Conservation (phyloP, 1,139 yeast species). For the Pneumocystis sp. region DNA sequence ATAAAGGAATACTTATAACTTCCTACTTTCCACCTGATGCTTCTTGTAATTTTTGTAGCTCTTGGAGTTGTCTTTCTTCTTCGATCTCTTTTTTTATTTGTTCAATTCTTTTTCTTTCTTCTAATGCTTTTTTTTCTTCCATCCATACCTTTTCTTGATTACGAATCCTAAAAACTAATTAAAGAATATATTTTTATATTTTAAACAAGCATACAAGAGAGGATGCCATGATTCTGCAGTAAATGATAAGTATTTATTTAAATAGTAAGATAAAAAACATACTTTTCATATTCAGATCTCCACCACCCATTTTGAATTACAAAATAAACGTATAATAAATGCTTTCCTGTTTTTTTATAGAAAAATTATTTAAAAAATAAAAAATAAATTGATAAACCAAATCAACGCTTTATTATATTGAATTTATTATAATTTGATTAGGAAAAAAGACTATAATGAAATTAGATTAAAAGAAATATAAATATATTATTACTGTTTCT, state of each 20-base stretch:
- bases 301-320: conserved; percentile 13
- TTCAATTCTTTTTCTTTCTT: conserved; percentile 51
- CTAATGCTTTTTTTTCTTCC: conserved; percentile 61
- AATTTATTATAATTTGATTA: neutral
- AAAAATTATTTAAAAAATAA: neutral
- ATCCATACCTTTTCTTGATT: conserved; percentile 81
- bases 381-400: neutral
- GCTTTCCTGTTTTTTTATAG: neutral
- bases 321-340: neutral
- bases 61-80: conserved; percentile 48
- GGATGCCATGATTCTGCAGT: conserved; percentile 10
- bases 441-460: neutral
- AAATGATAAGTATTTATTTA: neutral
- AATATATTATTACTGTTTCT: no score
- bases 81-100: conserved; percentile 51
- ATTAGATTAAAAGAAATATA: neutral
- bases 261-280: conserved; percentile 4
- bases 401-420: neutral
- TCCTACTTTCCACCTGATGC: conserved; percentile 29
- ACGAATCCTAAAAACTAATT: conserved; percentile 54
- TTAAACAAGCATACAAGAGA: conserved; percentile 3
- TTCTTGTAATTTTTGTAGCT: conserved; percentile 41
- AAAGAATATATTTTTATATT: conserved; percentile 76
- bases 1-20: neutral
- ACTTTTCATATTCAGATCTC: conserved; percentile 14